Conservation (phyloP, 2,329 filamentous ascomycete genomes). For the Parafenestella ontariensis region DNA sequence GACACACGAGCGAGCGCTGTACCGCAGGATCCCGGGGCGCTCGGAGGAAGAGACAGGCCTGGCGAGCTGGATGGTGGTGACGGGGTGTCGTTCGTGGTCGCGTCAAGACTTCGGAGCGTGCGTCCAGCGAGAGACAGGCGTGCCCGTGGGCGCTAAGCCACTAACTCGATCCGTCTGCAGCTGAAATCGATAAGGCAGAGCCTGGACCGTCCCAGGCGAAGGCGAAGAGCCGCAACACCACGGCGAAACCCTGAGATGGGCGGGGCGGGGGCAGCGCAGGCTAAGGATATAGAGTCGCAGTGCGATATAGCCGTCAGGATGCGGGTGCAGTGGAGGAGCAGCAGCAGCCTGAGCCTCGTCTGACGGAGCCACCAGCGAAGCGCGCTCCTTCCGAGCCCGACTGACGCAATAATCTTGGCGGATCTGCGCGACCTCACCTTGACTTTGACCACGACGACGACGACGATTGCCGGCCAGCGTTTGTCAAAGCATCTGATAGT, state of each 20-base stretch:
- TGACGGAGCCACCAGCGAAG: background rate
- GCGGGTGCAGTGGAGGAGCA: background rate
- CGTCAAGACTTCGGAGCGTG: constrained; percentile 17
- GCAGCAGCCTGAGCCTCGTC: background rate
- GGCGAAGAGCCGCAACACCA: background rate
- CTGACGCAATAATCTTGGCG: background rate
- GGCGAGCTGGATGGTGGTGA: constrained; percentile 12
- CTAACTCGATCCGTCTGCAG: constrained; percentile 5
- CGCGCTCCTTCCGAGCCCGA: background rate
- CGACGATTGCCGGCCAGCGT: no score
- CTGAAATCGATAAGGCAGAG: constrained; percentile 21
- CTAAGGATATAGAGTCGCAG: background rate
- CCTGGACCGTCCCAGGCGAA: constrained; percentile 10
- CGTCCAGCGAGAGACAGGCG: constrained; percentile 15
- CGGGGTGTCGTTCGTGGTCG: constrained; percentile 24
- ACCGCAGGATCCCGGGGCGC: constrained; percentile 8
- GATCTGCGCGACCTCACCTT: background rate
- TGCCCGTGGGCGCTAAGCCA: constrained; percentile 14
- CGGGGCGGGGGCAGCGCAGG: background rate
- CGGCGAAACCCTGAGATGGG: background rate
- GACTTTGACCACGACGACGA: no score
- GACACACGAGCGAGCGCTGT: background rate
- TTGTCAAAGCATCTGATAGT: background rate
- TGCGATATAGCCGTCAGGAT: background rate
- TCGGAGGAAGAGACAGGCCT: constrained; percentile 6